Evolutionary conservation across 1,284 basidiomycete genomes (phyloP).

Genomic region (Moesziomyces sp.): DNA sequence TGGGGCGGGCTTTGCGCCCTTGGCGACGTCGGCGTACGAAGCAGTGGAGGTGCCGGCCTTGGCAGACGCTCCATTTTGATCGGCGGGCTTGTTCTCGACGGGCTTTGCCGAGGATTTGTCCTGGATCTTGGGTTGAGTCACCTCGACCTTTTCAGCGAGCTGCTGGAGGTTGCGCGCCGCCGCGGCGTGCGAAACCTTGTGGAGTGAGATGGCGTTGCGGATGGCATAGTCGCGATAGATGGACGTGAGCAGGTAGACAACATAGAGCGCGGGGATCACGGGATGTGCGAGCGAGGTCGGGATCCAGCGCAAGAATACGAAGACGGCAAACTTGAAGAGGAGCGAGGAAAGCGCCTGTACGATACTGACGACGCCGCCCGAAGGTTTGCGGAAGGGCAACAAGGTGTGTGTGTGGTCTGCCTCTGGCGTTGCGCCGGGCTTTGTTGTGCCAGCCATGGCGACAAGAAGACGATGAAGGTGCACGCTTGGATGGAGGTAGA

Average conservation of each 20-base stretch:
- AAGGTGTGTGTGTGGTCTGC: constrained; percentile 2
- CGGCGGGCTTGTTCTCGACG: constrained; percentile 29
- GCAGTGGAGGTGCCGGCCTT: constrained; percentile 14
- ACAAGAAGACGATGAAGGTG: too few species aligned
- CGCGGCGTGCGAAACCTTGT: constrained; percentile 13
- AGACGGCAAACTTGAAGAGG: constrained; percentile 57
- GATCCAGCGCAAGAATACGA: constrained; percentile 61
- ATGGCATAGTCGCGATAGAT: constrained; percentile 44
- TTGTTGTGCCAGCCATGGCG: constrained; percentile 31
- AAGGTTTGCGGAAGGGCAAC: constrained; percentile 28
- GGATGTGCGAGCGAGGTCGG: constrained; percentile 47
- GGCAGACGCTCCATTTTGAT: constrained; percentile 14
- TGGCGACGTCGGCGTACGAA: constrained; percentile 38
- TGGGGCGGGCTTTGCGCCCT: constrained; percentile 20
- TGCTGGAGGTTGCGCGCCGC: constrained; percentile 43
- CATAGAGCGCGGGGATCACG: constrained; percentile 50
- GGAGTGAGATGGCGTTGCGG: constrained; percentile 29
- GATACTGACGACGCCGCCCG: constrained; percentile 35
- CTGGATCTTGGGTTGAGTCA: constrained; percentile 33
- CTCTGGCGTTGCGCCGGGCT: constrained; percentile 43
- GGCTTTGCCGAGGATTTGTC: constrained; percentile 28
- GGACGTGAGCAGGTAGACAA: constrained; percentile 44
- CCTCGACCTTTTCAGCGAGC: constrained; percentile 46
- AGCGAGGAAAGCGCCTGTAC: constrained; percentile 49
- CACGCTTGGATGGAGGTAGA: too few species aligned